These are phyloP conservation scores for Nemania sp. DNA, from an alignment of 2,329 filamentous ascomycete species.

Conservation along the genomic window DNA sequence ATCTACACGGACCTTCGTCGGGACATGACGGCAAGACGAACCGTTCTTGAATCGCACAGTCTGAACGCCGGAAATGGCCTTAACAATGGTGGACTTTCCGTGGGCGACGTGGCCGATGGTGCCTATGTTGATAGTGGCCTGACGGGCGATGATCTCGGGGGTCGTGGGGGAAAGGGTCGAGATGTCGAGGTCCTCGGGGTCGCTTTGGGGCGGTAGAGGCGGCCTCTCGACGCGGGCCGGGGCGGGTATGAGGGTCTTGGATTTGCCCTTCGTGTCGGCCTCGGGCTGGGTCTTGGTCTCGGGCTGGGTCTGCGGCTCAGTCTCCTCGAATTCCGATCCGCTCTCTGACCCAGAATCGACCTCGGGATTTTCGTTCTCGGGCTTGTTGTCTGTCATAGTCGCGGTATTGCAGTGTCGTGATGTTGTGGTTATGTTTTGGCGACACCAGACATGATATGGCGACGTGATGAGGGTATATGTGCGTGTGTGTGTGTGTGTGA, in stretches of 20 bases:
- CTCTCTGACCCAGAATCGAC: conserved; percentile 28
- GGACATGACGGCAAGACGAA: conserved; percentile 4
- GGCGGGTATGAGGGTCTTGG: conserved; percentile 14
- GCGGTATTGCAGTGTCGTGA: background rate
- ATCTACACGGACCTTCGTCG: background rate
- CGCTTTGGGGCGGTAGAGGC: conserved; percentile 78
- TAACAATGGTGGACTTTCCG: conserved; percentile 98
- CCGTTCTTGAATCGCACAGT: conserved; percentile 98
- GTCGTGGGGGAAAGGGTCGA: conserved; percentile 80
- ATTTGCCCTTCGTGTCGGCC: background rate
- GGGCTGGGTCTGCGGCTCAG: conserved; percentile 10
- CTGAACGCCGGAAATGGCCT: conserved; percentile 98
- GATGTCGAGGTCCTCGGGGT: conserved; percentile 87
- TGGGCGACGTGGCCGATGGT: conserved; percentile 99
- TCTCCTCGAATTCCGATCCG: conserved; percentile 29
- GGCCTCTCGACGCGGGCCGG: conserved; percentile 20
- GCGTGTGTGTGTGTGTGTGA: no score
- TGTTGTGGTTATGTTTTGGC: no score
- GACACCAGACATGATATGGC: no score
- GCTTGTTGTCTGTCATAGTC: conserved; percentile 30
- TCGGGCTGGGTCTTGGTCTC: background rate
- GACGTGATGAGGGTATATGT: no score
- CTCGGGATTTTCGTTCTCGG: conserved; percentile 23
- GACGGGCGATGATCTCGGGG: conserved; percentile 94
- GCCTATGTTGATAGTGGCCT: conserved; percentile 98